phyloP scores from a whole-genome alignment of 768 basidiomycete species.

The Mycena pura region DNA sequence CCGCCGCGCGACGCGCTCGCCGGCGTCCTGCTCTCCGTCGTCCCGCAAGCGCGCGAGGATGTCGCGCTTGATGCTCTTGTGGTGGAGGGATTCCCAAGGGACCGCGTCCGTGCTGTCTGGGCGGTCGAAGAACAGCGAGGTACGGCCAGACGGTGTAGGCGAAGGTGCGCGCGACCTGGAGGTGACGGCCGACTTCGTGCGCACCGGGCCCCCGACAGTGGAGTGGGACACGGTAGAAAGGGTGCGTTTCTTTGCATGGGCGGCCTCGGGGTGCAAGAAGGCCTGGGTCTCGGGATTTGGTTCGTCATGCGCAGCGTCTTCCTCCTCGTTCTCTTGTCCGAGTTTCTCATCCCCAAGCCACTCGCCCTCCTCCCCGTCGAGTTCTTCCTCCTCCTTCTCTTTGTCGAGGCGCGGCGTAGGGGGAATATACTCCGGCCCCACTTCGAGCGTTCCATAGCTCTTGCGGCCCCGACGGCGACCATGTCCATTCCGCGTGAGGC shows the following conservation, averaged over 20 bases:
- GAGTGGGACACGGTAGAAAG: too few relatives aligned
- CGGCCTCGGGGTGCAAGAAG: slow-evolving; percentile 24
- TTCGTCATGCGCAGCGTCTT: slow-evolving; percentile 2
- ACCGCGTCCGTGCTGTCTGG: slow-evolving; percentile 25
- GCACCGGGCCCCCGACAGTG: too few relatives aligned
- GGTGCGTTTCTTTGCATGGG: neutral
- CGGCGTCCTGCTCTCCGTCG: slow-evolving; percentile 34
- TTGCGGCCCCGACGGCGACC: slow-evolving; percentile 22
- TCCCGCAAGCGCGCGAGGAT: slow-evolving; percentile 52
- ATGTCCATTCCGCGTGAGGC: slow-evolving; percentile 32
- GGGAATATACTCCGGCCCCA: slow-evolving; percentile 32
- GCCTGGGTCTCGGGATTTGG: slow-evolving; percentile 16
- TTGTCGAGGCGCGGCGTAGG: slow-evolving; percentile 19
- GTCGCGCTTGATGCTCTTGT: slow-evolving; percentile 59
- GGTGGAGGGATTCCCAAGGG: slow-evolving; percentile 54
- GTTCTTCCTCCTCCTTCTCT: slow-evolving; percentile 15
- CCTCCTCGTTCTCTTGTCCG: slow-evolving; percentile 16
- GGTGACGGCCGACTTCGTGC: slow-evolving; percentile 7
- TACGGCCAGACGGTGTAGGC: slow-evolving; percentile 25
- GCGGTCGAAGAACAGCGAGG: slow-evolving; percentile 27
- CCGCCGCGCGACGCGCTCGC: slow-evolving; percentile 36
- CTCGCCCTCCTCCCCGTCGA: slow-evolving; percentile 8
- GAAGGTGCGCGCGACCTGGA: slow-evolving; percentile 19
- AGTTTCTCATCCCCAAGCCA: slow-evolving; percentile 21
- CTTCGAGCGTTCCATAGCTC: slow-evolving; percentile 29